Conservation (phyloP, 306 rosid genomes). For the Castanopsis chinensis region DNA sequence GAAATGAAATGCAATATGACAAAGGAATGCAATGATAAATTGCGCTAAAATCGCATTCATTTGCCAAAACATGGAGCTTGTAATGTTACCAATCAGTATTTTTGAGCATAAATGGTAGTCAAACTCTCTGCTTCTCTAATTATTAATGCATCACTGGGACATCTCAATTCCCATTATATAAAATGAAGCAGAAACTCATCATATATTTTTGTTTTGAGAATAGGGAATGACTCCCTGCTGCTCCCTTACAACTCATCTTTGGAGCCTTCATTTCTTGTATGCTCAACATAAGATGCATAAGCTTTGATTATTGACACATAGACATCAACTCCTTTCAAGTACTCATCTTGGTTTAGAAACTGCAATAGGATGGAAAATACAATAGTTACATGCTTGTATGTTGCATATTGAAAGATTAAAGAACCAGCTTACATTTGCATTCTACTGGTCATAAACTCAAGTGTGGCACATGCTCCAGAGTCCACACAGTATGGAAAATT, state of each 20-base stretch:
- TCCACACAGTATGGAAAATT: background rate
- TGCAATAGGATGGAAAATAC: constrained; percentile 30
- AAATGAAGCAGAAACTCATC: background rate
- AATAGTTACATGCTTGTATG: background rate
- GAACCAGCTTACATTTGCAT: background rate
- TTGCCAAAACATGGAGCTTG: background rate
- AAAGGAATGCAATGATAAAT: background rate
- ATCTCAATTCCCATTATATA: constrained; percentile 5
- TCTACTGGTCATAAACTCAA: background rate
- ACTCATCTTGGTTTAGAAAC: constrained; percentile 80
- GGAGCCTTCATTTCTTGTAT: constrained; percentile 24
- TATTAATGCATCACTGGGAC: constrained; percentile 6
- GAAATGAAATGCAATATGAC: background rate
- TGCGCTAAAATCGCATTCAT: background rate
- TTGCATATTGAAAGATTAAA: background rate
- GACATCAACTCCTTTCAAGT: constrained; percentile 72
- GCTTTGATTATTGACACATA: constrained; percentile 67
- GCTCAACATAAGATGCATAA: constrained; percentile 56
- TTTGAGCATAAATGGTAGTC: background rate
- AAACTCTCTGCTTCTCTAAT: background rate
- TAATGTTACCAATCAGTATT: background rate
- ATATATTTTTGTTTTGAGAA: background rate
- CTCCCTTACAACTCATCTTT: constrained; percentile 70
- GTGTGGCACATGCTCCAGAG: background rate
- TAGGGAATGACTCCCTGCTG: background rate